A percentile compares a stretch with the other conserved stretches of the same genome.
phyloP scores from a whole-genome alignment of 331 rosid genomes.

The Arachis monticola region DNA sequence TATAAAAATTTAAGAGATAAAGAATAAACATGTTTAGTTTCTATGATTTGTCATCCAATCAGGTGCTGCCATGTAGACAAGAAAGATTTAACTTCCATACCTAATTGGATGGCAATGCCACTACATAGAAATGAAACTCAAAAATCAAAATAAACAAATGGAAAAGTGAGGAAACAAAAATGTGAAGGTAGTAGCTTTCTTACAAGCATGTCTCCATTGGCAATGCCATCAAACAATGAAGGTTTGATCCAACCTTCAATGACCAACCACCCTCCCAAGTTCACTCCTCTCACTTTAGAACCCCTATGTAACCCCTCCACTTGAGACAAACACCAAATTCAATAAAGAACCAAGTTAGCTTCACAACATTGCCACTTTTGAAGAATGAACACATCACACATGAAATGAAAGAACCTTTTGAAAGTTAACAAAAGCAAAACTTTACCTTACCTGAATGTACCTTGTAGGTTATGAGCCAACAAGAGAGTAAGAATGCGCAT shows the following conservation, averaged over 20 bases:
- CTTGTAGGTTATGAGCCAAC: slow-evolving; percentile 53
- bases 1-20: too few species aligned
- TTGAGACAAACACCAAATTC: slow-evolving; percentile 38
- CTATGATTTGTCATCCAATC: too few species aligned
- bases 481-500: slow-evolving; percentile 59
- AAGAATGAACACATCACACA: slow-evolving; percentile 12
- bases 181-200: slow-evolving; percentile 36
- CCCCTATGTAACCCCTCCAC: slow-evolving; percentile 75
- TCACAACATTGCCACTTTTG: slow-evolving; percentile 5
- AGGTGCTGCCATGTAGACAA: too few species aligned
- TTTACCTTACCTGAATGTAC: slow-evolving; percentile 74
- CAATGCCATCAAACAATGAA: slow-evolving; percentile 89
- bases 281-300: slow-evolving; percentile 82
- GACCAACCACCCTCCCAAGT: slow-evolving; percentile 96
- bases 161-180: slow-evolving; percentile 31
- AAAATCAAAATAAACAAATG: neutral
- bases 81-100: too few species aligned
- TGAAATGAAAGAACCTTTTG: slow-evolving; percentile 18
- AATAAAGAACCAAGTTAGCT: slow-evolving; percentile 23
- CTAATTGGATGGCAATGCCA: too few species aligned
- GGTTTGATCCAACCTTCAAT: slow-evolving; percentile 98
- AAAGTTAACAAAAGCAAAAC: slow-evolving; percentile 16
- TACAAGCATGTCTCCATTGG: slow-evolving; percentile 92
- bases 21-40: too few species aligned
- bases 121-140: neutral